Evolutionary conservation across 2,329 filamentous ascomycete species (phyloP).

Genomic region (Rutstroemia sp.): DNA sequence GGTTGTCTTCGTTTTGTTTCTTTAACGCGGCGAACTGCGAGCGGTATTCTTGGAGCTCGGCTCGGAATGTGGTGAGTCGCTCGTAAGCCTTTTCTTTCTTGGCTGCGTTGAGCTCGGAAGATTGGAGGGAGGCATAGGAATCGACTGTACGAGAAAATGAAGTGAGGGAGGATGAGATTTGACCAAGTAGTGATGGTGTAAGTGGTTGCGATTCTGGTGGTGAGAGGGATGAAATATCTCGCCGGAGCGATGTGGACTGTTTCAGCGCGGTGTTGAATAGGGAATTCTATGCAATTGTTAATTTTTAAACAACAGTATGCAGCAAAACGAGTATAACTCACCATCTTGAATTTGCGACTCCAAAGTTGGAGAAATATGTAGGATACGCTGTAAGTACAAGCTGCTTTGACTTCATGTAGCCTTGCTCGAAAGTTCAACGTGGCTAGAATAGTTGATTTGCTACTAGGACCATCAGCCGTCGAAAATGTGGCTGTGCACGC

Average conservation of each 20-base stretch:
- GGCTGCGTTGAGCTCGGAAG: conserved; percentile 79
- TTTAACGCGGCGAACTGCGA: conserved; percentile 72
- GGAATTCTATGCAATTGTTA: conserved; percentile 51
- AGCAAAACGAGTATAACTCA: not conserved
- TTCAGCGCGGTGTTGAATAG: conserved; percentile 81
- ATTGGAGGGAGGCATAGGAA: conserved; percentile 79
- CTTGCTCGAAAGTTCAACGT: conserved; percentile 7
- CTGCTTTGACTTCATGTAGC: not conserved
- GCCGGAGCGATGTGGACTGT: conserved; percentile 73
- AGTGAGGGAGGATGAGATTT: conserved; percentile 70
- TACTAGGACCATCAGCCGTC: not conserved
- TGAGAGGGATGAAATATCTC: conserved; percentile 66
- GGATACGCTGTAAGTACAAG: no score
- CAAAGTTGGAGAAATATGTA: no score
- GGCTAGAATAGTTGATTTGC: not conserved
- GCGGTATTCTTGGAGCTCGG: conserved; percentile 74
- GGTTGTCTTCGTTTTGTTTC: conserved; percentile 66
- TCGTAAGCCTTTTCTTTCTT: conserved; percentile 90
- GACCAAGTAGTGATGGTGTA: conserved; percentile 58
- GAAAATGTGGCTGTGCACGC: not conserved
- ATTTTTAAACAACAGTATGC: no score
- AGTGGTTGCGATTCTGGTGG: conserved; percentile 41
- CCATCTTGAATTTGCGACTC: no score
- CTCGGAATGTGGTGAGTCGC: conserved; percentile 76
- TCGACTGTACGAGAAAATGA: conserved; percentile 84